Base-by-base conservation (phyloP, 1,139 yeast genomes). In the Keqinozyma sinolaborantium region DNA sequence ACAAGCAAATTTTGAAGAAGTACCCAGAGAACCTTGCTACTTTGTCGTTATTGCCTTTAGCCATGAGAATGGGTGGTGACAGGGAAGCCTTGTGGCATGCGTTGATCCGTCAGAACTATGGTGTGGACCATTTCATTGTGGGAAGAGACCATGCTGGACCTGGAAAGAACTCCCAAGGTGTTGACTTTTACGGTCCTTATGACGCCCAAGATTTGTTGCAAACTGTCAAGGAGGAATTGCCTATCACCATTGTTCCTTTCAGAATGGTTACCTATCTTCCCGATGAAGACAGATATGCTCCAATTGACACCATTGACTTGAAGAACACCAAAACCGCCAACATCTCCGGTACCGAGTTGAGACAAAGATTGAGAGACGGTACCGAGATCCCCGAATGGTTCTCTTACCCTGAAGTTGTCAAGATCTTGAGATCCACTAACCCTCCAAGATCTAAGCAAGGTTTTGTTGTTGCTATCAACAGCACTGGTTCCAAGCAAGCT, bases 141-240 rank as follows among this genome's bases (percentile, higher is more conserved):
- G 97, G 98, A 40, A 82, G 98, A 70, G 97, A 90, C 60, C 97
- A 90, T 56, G 97, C 97, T 37, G 97, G 97, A 40, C 97, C 97
- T 16, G 97, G 97, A 47, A 75, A 77, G 47, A 90, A 90, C 75
- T 87, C 96, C 34, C 70, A 83, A 56, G 97, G 97, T 40, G 90
- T 78, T 30, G 97, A 88, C 44, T 90, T 90, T 66, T 92, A 90
- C 55, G 97, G 97, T 16, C 96, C 97, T 15, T 90, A 90, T 56
- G 97, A 90, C 58, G 97, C 97, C 18, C 97, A 90, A 66, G 88
- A 77, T 24, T 72, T 90, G 38, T 95, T 90, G 41, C 87, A 83
- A 39, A 66, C 78, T 43, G 79, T 78, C 60, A 73, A 77, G 42
- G 77, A 72, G 42, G 97, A 90, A 63, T 73, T 90, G 42, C 47